Conservation (phyloP, 1,284 basidiomycete species). For the Dichomitus squalens region DNA sequence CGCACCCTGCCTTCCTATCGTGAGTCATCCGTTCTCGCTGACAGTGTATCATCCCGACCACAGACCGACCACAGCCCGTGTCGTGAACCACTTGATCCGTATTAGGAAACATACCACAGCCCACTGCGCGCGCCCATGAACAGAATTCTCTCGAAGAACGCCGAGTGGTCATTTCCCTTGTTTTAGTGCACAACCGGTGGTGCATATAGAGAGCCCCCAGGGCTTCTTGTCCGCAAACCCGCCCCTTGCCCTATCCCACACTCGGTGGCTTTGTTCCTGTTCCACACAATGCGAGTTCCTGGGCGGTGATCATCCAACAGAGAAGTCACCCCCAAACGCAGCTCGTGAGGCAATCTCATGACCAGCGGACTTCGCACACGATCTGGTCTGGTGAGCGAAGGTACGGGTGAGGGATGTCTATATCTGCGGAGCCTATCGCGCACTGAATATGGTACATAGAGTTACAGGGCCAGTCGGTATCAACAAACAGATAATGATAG, state of each 20-base stretch:
- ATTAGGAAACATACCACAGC: background rate
- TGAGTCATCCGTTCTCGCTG: background rate
- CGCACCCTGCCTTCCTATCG: background rate
- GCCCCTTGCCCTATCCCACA: background rate
- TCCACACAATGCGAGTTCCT: background rate
- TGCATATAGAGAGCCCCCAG: background rate
- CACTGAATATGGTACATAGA: background rate
- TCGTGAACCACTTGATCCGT: background rate
- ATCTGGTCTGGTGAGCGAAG: background rate
- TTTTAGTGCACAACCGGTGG: background rate
- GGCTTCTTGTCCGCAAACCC: background rate
- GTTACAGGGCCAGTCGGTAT: background rate
- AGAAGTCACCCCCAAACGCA: background rate
- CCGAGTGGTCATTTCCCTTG: background rate
- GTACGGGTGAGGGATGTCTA: background rate
- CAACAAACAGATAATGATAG: constrained; percentile 6
- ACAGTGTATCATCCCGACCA: background rate
- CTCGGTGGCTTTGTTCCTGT: background rate
- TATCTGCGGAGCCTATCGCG: background rate
- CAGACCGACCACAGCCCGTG: background rate
- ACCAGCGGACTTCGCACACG: background rate
- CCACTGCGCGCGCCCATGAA: background rate
- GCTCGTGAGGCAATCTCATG: background rate
- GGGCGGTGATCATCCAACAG: background rate
- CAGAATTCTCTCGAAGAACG: background rate